Base-by-base conservation (phyloP, 106 monocot species). In the Dendrobium huoshanense region DNA sequence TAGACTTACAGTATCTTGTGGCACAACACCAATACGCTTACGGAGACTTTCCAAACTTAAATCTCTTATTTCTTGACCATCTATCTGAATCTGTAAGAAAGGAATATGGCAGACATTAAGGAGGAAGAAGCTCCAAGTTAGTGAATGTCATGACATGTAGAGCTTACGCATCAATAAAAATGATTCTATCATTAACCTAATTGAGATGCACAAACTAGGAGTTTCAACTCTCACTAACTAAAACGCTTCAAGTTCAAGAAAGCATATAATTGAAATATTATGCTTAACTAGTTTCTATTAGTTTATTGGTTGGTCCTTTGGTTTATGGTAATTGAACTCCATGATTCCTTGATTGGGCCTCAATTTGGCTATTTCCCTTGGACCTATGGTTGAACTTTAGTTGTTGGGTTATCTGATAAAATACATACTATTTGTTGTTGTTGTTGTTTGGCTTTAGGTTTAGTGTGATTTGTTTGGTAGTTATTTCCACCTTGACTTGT, bases 1-100 rank as follows among this genome's bases (percentile, higher is more conserved):
- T 65, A 70, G 4, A 37, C 94, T 91, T 75, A 99, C 98, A 77
- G 98, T 99, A 85, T 99, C 98, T 68, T 99, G 98, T 70, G 98
- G 98, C 31, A 99, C 98, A 83, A 99, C 92, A 77, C 95, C 98
- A 75, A 99, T 92, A 75, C 82, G 86, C 78, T 91, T 92, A 7
- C 89, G 85, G 74, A 99, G 98, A 81, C 98, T 99, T 70, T 95
- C 94, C 68, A 93, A 43, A 44, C 92, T 90, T 3, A 99, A 92
- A 65, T 83, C 85, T 85, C 74, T 78, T 85, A 95, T 85, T 75
- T 93, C 88, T 82, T 99, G 98, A 78, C 86, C 95, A 86, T 99
- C 98, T 55, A 99, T 77, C 18, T 65, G 80, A 83, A 99, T 87
- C 98, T 99, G 77, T 18, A 19, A 49, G 1, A 72, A 11, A 76